These are phyloP conservation scores for Furcasterigmium sp. DNA, from an alignment of 2,329 filamentous ascomycete genomes.

Conservation along the genomic window DNA sequence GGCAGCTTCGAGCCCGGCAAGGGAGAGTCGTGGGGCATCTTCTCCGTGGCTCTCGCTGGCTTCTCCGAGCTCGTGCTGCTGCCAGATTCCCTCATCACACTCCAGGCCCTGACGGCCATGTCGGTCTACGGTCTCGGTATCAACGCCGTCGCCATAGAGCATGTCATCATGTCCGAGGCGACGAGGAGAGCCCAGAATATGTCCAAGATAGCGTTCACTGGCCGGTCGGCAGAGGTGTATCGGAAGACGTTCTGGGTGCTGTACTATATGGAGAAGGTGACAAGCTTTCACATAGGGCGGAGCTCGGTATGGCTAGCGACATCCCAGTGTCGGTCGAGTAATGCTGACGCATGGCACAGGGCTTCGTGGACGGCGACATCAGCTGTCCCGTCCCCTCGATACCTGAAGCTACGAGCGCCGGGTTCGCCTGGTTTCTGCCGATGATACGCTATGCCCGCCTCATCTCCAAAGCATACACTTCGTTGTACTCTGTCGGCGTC, in stretches of 20 bases:
- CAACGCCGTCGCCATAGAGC: slow-evolving; percentile 23
- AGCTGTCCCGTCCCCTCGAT: slow-evolving; percentile 19
- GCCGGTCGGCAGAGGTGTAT: slow-evolving; percentile 10
- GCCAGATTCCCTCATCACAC: slow-evolving; percentile 20
- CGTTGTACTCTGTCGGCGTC: slow-evolving; percentile 21
- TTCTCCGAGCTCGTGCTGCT: slow-evolving; percentile 26
- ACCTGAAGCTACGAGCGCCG: slow-evolving; percentile 14
- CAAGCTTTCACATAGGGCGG: slow-evolving; percentile 22
- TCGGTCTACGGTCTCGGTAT: slow-evolving; percentile 20
- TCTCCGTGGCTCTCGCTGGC: slow-evolving; percentile 26
- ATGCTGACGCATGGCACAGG: too few species aligned
- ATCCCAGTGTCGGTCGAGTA: too few species aligned
- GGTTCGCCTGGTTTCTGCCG: slow-evolving; percentile 19
- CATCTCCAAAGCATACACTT: slow-evolving; percentile 20
- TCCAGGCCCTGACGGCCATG: slow-evolving; percentile 25
- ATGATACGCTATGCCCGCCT: slow-evolving; percentile 18
- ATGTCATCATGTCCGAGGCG: slow-evolving; percentile 22
- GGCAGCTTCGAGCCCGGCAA: slow-evolving; percentile 31
- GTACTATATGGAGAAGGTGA: slow-evolving; percentile 19
- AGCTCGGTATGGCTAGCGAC: too few species aligned
- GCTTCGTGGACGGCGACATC: slow-evolving; percentile 25
- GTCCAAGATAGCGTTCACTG: slow-evolving; percentile 13
- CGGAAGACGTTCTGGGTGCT: slow-evolving; percentile 22
- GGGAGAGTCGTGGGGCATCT: slow-evolving; percentile 32
- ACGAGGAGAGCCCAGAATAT: slow-evolving; percentile 23